Evolutionary conservation across 2,329 filamentous ascomycete species (phyloP), one percentile per base, ranked within the genome.

Genomic region (Aureobasidium sp.): DNA sequence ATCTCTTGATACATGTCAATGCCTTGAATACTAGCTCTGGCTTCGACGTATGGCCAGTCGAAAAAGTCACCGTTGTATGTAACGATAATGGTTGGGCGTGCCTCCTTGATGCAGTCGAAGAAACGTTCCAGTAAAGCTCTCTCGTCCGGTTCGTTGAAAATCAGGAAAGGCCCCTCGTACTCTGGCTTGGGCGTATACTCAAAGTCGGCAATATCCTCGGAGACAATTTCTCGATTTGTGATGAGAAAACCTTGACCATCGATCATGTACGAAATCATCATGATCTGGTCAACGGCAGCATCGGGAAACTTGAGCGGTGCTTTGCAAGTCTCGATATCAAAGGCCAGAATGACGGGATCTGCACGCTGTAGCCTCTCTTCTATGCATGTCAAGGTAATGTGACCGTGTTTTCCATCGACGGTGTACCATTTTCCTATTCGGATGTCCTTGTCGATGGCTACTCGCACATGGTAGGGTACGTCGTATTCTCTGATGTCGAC

Each of bases 41-140:
- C 86, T 78, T 99, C 94, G 27, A 99, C 91, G 72, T 95, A 99
- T 0, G 94, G 93, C 94, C 94, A 99, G 87, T 99, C 94, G 86
- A 99, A 99, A 74, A 99, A 99, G 79, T 99, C 94, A 78, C 94
- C 94, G 90, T 99, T 99, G 82, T 99, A 99, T n/a, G 94, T 99
- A 39, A 95, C 93, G 73, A 99, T 99, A 62, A 99, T 93, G 0
- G 92, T 97, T 0, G 94, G 94, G 64, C 89, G 85, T 0, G 91
- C 91, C 73, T 96, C 91, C 71, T 99, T 97, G 75, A 99, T 89
- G 74, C 97, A 94, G 44, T 90, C 81, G 71, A 99, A 97, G 77
- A 99, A 99, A 17, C 94, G 83, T 71, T 97, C 93, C 25, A 99
- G 80, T 2, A 96, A 73, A 0, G 82, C 84, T 74, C 94, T 94